Base-by-base conservation (phyloP, 1,284 basidiomycete species). In the Irpex lacteus region DNA sequence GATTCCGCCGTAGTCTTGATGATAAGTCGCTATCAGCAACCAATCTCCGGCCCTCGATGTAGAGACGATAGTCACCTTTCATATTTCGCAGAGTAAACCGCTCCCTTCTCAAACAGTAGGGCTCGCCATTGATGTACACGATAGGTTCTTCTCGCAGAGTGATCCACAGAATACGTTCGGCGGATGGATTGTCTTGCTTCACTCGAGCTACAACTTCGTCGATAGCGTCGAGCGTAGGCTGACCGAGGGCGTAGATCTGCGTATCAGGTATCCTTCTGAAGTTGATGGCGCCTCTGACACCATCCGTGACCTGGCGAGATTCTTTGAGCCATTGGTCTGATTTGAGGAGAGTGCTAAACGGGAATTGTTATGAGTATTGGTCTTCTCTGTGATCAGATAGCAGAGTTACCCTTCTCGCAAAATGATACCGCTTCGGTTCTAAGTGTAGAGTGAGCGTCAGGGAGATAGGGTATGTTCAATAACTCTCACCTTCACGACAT, bases 91-190 rank as follows among this genome's bases (percentile, higher is more conserved):
- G 74, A 4, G 92, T 91, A 69, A 89, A 94, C 1, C 87, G 84
- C 72, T 95, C 93, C 66, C 93, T 78, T 65, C 94, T 81, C 73
- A 92, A 76, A 69, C 91, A 93, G 70, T 91, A 92, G 0, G 91
- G 91, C 8, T 88, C 86, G 44, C 93, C 95, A 70, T 98, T 98
- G 72, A 99, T 88, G 72, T 97, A 96, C 1, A 98, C 93, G 60
- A 99, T 85, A 0, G 97, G 97, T 75, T 99, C 97, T 70, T 96
- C 95, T 18, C 96, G 83, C 38, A 99, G 79, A 26, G 96, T 96
- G 64, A 99, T 88, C 98, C 97, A 99, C 8, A 95, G 84, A 32
- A 97, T 85, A 50, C 84, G 84, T 8, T 82, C 81, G 0, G 88
- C 82, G 9, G 77, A 75, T 0, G 91, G 88, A 69, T 92, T 85